Base-by-base conservation (phyloP, 306 rosid genomes). In the Sicyos edulis region DNA sequence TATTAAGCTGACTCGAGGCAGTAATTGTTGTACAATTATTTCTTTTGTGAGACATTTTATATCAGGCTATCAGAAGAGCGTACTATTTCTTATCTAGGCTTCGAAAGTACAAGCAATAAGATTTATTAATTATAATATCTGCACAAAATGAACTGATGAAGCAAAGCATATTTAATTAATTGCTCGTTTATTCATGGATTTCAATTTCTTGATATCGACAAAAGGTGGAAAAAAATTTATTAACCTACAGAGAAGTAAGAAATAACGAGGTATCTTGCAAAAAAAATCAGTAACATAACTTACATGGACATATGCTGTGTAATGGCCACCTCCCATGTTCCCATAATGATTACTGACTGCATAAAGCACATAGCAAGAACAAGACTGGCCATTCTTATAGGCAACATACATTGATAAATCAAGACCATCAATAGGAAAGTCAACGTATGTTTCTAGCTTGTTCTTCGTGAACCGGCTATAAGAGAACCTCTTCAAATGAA, bases 291-390 rank as follows among this genome's bases (percentile, higher is more conserved):
- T 68, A 49, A 58, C 42, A 70, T 51, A 68, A 81, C 99, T 91
- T 87, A 91, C 99, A 79, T 93, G 96, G 82, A 91, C 96, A 84
- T 87, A 89, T 78, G 99, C 99, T 4, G 97, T 93, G 83, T 93
- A 93, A 77, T 93, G 99, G 73, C 99, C 97, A 63, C 97, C 99
- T 72, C 97, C 97, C 99, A 93, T 86, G 92, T 95, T 91, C 78
- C 99, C 99, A 77, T 65, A 93, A 82, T 93, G 99, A 78, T 93
- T 93, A 79, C 99, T 93, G 67, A 93, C 77, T 10, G 99, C 97
- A 76, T 91, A 93, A 74, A 91, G 99, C 81, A 85, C 83, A 89
- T 93, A 93, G 62, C 80, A 82, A 64, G 86, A 78, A 72, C 81
- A 81, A 71, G 84, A 71, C 71, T 83, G 89, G 75, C 79, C 89